phyloP scores from a whole-genome alignment of 148 eudicot species.

The Fallopia convolvulus region DNA sequence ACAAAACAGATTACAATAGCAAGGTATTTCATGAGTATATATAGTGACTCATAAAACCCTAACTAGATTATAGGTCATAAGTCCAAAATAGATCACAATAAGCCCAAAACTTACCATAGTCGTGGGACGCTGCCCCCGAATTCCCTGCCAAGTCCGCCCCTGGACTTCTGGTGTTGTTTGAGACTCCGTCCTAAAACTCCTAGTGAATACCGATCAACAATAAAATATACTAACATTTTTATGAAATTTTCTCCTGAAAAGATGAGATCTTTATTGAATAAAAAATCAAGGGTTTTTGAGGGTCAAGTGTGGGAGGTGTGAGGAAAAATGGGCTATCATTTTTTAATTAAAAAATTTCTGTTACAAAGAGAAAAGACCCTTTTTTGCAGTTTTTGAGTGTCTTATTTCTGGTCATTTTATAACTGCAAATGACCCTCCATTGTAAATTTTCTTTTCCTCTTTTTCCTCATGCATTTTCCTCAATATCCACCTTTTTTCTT shows the following conservation, averaged over 20 bases:
- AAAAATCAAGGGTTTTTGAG: background rate
- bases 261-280: background rate
- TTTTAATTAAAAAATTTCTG: background rate
- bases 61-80: too few relatives aligned
- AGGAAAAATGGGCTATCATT: constrained; percentile 1
- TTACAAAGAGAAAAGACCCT: constrained; percentile 5
- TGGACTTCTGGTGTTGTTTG: too few relatives aligned
- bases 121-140: too few relatives aligned
- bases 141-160: too few relatives aligned
- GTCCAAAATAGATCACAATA: too few relatives aligned
- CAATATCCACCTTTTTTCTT: background rate
- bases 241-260: background rate
- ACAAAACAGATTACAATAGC: too few relatives aligned
- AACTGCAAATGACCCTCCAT: background rate
- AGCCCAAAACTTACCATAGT: too few relatives aligned
- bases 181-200: too few relatives aligned
- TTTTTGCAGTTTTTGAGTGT: background rate
- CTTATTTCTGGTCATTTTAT: constrained; percentile 1
- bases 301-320: constrained; percentile 2
- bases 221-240: background rate
- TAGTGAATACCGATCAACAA: too few relatives aligned
- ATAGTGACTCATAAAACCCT: too few relatives aligned
- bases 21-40: too few relatives aligned
- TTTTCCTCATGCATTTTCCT: background rate
- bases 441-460: background rate